Evolutionary conservation across 306 rosid species (phyloP).

Genomic region (Carpinus fangiana): DNA sequence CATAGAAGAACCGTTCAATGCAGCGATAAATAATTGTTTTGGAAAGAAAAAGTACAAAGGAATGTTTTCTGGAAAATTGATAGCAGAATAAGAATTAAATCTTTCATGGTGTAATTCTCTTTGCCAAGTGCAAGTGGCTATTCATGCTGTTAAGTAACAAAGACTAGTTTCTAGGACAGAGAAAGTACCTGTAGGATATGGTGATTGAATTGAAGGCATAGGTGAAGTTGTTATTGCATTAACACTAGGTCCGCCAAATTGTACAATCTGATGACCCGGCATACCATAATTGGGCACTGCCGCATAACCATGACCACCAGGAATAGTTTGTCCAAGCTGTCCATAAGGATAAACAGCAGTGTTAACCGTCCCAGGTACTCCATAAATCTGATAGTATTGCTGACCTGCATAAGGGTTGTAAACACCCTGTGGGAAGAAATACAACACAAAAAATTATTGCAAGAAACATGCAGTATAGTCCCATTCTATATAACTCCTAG

Average conservation of each 20-base stretch:
- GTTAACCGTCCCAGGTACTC: slow-evolving; percentile 74
- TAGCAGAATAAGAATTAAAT: neutral
- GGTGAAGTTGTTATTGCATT: slow-evolving; percentile 73
- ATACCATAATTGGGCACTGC: slow-evolving; percentile 73
- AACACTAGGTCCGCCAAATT: slow-evolving; percentile 76
- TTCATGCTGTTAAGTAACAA: neutral
- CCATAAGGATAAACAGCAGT: slow-evolving; percentile 75
- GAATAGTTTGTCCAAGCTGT: slow-evolving; percentile 74
- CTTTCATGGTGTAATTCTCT: neutral
- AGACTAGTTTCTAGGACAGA: slow-evolving; percentile 19
- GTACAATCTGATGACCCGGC: slow-evolving; percentile 81
- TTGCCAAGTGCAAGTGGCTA: neutral
- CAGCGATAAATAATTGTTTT: neutral
- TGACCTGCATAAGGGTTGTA: slow-evolving; percentile 76
- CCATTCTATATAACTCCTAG: slow-evolving; percentile 13
- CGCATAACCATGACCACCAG: slow-evolving; percentile 75
- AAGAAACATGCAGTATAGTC: slow-evolving; percentile 17
- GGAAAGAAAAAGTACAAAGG: neutral
- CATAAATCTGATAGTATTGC: slow-evolving; percentile 85
- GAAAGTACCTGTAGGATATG: slow-evolving; percentile 72
- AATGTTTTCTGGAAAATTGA: neutral
- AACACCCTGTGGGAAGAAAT: slow-evolving; percentile 48
- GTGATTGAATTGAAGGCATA: slow-evolving; percentile 75
- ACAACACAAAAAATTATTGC: slow-evolving; percentile 13
- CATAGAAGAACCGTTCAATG: neutral